Evolutionary conservation across 805 yeast genomes (phyloP).

Genomic region (Saccharomycopsis olivae): DNA sequence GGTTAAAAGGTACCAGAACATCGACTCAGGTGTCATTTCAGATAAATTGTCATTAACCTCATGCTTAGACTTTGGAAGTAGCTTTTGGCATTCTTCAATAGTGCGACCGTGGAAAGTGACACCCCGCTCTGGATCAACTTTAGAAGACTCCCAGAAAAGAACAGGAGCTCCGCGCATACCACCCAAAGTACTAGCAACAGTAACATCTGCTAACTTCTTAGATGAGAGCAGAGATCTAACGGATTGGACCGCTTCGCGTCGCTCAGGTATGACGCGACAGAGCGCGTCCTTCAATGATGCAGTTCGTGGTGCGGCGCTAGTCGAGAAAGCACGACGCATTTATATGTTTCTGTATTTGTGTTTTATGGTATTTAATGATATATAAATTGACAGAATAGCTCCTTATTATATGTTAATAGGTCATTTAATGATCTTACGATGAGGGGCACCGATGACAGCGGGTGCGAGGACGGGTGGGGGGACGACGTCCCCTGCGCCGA

Average conservation of each 20-base stretch:
- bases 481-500: too few species aligned
- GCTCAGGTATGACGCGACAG: slow-evolving; percentile 33
- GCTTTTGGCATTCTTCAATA: slow-evolving; percentile 57
- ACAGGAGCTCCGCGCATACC: slow-evolving; percentile 77
- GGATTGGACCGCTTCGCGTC: slow-evolving; percentile 29
- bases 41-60: slow-evolving; percentile 34
- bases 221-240: slow-evolving; percentile 29
- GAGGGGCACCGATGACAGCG: too few species aligned
- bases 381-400: too few species aligned
- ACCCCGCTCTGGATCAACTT: slow-evolving; percentile 65
- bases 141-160: slow-evolving; percentile 73
- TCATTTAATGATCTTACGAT: too few species aligned
- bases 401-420: too few species aligned
- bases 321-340: too few species aligned
- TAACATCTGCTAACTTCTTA: slow-evolving; percentile 34
- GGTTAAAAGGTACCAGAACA: slow-evolving; percentile 70
- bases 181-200: slow-evolving; percentile 40
- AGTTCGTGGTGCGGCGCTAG: too few species aligned
- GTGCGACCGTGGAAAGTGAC: slow-evolving; percentile 72
- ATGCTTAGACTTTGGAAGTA: slow-evolving; percentile 43
- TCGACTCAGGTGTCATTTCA: slow-evolving; percentile 65
- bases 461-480: too few species aligned
- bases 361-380: too few species aligned
- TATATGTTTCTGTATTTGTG: too few species aligned
- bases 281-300: slow-evolving; percentile 26